These are phyloP conservation scores for Kwoniella mangroviensis DNA, from an alignment of 768 basidiomycete genomes.

Conservation along the genomic window DNA sequence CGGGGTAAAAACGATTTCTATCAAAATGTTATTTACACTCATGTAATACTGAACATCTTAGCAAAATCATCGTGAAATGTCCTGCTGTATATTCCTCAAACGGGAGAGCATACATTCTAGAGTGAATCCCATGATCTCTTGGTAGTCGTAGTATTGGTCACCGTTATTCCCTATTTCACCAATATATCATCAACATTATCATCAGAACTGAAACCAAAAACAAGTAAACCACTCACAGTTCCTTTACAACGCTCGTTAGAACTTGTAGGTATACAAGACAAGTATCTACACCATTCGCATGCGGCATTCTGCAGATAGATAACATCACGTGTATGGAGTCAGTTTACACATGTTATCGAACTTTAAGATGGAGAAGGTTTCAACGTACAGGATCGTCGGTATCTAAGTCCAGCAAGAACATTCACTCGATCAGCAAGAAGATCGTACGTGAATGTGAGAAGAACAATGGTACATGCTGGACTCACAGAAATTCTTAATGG, in stretches of 20 bases:
- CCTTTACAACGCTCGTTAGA: conserved; percentile 58
- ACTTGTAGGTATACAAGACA: conserved; percentile 84
- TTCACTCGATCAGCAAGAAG: too few relatives aligned
- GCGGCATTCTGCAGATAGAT: conserved; percentile 69
- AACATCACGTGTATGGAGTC: not conserved
- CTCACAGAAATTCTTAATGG: conserved; percentile 79
- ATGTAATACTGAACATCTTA: too few relatives aligned
- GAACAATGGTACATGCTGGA: not conserved
- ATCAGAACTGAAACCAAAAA: not conserved
- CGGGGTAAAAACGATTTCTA: too few relatives aligned
- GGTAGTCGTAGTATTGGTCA: conserved; percentile 24
- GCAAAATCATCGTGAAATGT: too few relatives aligned
- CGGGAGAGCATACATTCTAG: not conserved
- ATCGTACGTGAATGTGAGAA: too few relatives aligned
- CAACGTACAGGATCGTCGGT: conserved; percentile 44
- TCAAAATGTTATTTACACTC: too few relatives aligned
- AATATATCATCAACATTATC: not conserved
- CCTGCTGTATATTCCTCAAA: not conserved
- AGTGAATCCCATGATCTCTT: conserved; percentile 32
- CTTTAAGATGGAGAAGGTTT: not conserved
- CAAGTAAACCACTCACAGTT: conserved; percentile 40
- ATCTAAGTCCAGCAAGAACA: conserved; percentile 12
- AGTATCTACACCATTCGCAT: conserved; percentile 77
- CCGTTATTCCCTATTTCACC: conserved; percentile 30
- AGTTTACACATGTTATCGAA: not conserved